A percentile compares a stretch with the other conserved stretches of the same genome.
These are phyloP conservation scores for Eucalyptus cloeziana DNA, from an alignment of 345 rosid species.

Conservation along the genomic window DNA sequence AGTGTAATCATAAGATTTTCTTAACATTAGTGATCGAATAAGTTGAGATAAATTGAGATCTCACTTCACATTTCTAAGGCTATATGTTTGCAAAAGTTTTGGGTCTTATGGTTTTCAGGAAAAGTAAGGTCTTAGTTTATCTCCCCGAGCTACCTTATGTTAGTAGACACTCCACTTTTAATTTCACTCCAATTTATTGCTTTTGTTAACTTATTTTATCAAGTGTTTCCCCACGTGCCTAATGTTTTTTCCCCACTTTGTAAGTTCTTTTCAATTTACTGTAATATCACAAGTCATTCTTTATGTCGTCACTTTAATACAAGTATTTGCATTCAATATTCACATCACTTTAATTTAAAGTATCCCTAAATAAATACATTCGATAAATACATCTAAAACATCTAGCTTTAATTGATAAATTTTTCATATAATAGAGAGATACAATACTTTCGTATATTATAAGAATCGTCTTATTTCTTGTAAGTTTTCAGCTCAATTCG, in stretches of 20 bases:
- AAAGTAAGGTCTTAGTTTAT: rapidly evolving
- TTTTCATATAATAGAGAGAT: neutral
- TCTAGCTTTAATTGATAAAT: neutral
- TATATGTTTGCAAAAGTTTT: too few relatives aligned
- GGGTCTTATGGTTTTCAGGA: rapidly evolving
- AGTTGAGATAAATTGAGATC: too few relatives aligned
- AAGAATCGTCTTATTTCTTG: neutral
- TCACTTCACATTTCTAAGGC: too few relatives aligned
- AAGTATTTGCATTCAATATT: neutral
- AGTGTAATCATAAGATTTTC: too few relatives aligned
- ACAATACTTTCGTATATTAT: neutral
- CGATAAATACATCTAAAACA: neutral
- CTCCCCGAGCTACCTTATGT: neutral
- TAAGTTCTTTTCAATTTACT: rapidly evolving
- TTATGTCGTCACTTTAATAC: neutral
- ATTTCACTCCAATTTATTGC: neutral
- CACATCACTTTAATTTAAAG: neutral
- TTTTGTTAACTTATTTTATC: neutral
- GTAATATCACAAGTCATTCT: neutral
- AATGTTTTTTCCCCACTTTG: neutral
- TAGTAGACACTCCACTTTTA: neutral
- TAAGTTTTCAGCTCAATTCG: neutral
- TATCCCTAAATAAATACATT: neutral
- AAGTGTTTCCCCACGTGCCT: neutral
- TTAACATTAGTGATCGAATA: rapidly evolving